A percentile compares a stretch with the other conserved stretches of the same genome.
These are phyloP conservation scores for Pleurotus sapidus DNA, from an alignment of 768 basidiomycete species.

Conservation along the genomic window DNA sequence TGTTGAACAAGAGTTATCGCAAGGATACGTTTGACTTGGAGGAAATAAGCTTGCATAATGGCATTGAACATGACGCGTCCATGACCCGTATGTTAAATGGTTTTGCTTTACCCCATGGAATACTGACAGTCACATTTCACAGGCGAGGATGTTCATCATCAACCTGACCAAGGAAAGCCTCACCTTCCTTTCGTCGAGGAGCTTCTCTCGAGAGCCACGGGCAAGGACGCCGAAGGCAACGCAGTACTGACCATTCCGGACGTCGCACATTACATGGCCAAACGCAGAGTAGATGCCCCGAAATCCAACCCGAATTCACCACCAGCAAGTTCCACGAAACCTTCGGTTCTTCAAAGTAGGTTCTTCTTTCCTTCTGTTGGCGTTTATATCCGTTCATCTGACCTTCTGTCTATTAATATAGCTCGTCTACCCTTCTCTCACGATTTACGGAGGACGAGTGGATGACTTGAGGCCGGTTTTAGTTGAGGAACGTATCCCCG, in stretches of 20 bases:
- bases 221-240: slow-evolving; percentile 48
- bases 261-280: slow-evolving; percentile 52
- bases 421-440: slow-evolving; percentile 58
- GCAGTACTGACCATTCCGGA: slow-evolving; percentile 53
- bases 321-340: slow-evolving; percentile 49
- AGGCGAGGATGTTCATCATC: slow-evolving; percentile 47
- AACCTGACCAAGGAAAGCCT: slow-evolving; percentile 51
- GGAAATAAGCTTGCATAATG: slow-evolving; percentile 72
- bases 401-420: slow-evolving; percentile 18
- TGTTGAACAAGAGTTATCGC: slow-evolving; percentile 54
- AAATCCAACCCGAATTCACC: slow-evolving; percentile 53
- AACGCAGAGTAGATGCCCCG: slow-evolving; percentile 58
- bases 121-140: slow-evolving; percentile 27
- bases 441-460: slow-evolving; percentile 64
- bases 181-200: slow-evolving; percentile 51
- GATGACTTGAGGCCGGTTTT: slow-evolving; percentile 53
- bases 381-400: not conserved
- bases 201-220: slow-evolving; percentile 56
- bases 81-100: slow-evolving; percentile 50
- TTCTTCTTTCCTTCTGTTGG: not conserved
- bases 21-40: slow-evolving; percentile 62
- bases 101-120: not conserved
- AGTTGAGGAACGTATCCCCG: slow-evolving; percentile 67
- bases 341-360: slow-evolving; percentile 69
- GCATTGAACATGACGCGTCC: slow-evolving; percentile 71